Percentiles rank a stretch among this genome's conserved stretches.
phyloP scores from a whole-genome alignment of 225 moss, liverwort and hornwort species.

The Takakia lepidozioides region DNA sequence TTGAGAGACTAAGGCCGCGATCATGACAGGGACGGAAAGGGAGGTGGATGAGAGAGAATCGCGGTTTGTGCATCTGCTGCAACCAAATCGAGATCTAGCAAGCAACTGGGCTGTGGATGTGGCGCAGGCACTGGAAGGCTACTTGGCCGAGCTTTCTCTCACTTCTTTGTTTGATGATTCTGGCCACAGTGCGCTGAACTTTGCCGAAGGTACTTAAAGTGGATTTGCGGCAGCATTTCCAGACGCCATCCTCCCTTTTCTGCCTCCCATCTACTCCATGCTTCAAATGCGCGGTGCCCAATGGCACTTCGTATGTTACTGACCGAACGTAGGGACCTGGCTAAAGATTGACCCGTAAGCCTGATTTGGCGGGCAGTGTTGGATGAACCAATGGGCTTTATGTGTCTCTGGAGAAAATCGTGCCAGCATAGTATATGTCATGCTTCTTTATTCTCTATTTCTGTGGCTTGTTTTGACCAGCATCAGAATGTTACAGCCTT shows the following conservation, averaged over 20 bases:
- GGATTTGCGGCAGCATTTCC: background rate
- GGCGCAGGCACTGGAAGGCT: slow-evolving; percentile 37
- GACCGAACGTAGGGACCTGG: no score
- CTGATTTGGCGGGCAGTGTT: no score
- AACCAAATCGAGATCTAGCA: slow-evolving; percentile 47
- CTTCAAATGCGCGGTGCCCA: background rate
- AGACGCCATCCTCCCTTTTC: no score
- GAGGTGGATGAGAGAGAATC: slow-evolving; percentile 20
- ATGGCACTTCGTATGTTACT: no score
- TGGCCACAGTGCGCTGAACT: slow-evolving; percentile 32
- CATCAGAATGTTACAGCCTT: no score
- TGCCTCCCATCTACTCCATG: background rate
- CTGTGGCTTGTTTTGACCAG: no score
- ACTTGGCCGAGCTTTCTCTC: slow-evolving; percentile 41
- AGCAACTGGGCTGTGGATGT: slow-evolving; percentile 57
- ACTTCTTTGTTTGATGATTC: slow-evolving; percentile 33
- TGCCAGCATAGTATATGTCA: no score
- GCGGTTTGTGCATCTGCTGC: slow-evolving; percentile 30
- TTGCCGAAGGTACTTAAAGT: slow-evolving; percentile 34
- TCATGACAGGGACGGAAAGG: slow-evolving; percentile 2
- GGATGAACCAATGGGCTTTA: no score
- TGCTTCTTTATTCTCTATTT: background rate
- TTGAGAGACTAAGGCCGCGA: no score
- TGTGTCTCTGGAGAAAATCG: no score
- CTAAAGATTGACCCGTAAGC: no score